Base-by-base conservation (phyloP, 139 green algal genomes). In the Mychonastes homosphaera region DNA sequence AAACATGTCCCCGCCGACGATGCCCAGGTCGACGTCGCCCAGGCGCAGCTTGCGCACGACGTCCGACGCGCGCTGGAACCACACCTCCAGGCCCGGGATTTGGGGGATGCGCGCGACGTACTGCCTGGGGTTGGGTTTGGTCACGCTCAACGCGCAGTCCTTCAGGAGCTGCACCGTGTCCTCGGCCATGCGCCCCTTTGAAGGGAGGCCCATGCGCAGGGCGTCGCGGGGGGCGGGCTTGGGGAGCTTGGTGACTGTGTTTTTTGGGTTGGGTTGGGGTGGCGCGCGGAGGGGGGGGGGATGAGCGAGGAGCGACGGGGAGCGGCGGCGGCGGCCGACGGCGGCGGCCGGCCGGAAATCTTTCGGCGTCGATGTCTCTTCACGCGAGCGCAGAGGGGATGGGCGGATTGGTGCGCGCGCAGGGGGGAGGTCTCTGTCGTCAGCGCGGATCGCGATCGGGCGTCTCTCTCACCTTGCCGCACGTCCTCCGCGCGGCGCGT, bases 151-250 rank as follows among this genome's bases (percentile, higher is more conserved):
- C 43, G 95, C 86, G 58, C 82, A 95, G 50, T 92, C 81, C 73
- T 88, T 88, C n/a, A 96, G 75, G 27, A 98, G 81, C 39, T 83
- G 33, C 62, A 93, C 67, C 6, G 91, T 97, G 69, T 98, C 92
- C 65, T 99, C 92, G 16, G 92, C 89, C 92, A 99, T 98, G 53
- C 92, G 83, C 5, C 92, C 92, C 70, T 98, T 98, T 78, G 74
- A 89, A 15, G 92, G 92, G 23, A 98, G 72, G 0, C 78, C 92
- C 65, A 98, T 67, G 35, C 91, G 76, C 33, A 94, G 72, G 2
- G 66, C 56, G 16, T 46, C 56, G 49, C 76, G 69, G 13, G 71
- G 69, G 1, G 58, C 45, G 4, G 73, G 33, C 43, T 58, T 69
- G 30, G 39, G 56, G 18, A 61, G 19, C 53, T 76, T 69, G 12